Evolutionary conservation across 768 basidiomycete genomes (phyloP).

Genomic region (Boletus rex-veris): DNA sequence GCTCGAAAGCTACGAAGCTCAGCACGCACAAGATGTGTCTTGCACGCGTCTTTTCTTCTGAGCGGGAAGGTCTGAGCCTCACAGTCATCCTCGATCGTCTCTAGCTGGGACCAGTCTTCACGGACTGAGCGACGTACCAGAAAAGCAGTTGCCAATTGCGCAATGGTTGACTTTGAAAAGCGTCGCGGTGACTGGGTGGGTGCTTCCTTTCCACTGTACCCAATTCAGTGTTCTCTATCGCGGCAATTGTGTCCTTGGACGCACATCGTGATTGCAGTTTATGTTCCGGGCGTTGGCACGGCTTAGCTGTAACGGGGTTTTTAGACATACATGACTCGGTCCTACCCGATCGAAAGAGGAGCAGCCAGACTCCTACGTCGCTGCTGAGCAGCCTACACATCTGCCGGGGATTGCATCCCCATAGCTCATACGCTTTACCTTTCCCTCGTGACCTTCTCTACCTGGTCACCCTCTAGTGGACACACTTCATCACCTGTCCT

Average conservation of each 20-base stretch:
- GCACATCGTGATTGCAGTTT: constrained; percentile 7
- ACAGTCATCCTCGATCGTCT: constrained; percentile 30
- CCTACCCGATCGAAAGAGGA: background rate
- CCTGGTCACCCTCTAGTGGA: constrained; percentile 8
- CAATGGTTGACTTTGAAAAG: constrained; percentile 25
- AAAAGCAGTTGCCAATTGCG: constrained; percentile 20
- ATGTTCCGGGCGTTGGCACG: accelerated
- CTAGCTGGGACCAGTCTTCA: constrained; percentile 27
- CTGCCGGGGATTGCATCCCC: background rate
- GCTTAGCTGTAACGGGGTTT: constrained; percentile 1
- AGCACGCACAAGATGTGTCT: constrained; percentile 22
- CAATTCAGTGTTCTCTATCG: constrained; percentile 20
- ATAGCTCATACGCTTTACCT: background rate
- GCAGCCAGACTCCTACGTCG: background rate
- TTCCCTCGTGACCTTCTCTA: background rate
- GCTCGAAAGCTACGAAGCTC: constrained; percentile 31
- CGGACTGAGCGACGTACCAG: constrained; percentile 29
- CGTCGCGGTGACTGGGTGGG: constrained; percentile 29
- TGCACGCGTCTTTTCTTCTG: constrained; percentile 22
- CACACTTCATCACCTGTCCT: background rate
- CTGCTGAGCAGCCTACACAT: background rate
- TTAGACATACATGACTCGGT: background rate
- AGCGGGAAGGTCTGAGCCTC: constrained; percentile 35
- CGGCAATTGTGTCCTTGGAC: constrained; percentile 12
- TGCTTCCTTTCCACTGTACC: background rate